Evolutionary conservation across 148 eudicot species (phyloP).

Genomic region (Silene uniflora): DNA sequence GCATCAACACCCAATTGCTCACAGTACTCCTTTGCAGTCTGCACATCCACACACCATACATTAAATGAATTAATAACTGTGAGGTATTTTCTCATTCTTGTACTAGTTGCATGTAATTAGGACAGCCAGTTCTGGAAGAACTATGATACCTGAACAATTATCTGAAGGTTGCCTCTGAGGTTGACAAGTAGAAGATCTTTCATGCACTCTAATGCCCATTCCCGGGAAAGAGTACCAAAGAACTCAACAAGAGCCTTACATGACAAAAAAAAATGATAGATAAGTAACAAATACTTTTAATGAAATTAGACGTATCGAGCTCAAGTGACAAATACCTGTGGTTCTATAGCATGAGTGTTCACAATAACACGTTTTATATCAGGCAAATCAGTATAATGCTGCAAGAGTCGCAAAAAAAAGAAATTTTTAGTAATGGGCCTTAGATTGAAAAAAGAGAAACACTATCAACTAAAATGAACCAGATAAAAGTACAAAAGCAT

Average conservation of each 20-base stretch:
- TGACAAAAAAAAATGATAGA: slow-evolving; percentile 11
- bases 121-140: background rate
- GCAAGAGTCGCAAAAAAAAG: slow-evolving; percentile 22
- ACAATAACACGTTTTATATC: slow-evolving; percentile 88
- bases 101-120: background rate
- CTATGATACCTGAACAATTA: slow-evolving; percentile 71
- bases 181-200: slow-evolving; percentile 78
- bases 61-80: background rate
- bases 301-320: background rate
- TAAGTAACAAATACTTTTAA: background rate
- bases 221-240: slow-evolving; percentile 80
- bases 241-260: slow-evolving; percentile 81
- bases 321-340: slow-evolving; percentile 48
- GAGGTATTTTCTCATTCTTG: background rate
- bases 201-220: slow-evolving; percentile 93
- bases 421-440: slow-evolving; percentile 1
- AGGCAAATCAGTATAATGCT: slow-evolving; percentile 74
- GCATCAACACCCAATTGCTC: slow-evolving; percentile 79
- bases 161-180: slow-evolving; percentile 87
- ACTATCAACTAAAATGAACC: background rate
- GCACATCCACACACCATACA: slow-evolving; percentile 21
- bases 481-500: background rate
- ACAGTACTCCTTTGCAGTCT: slow-evolving; percentile 85
- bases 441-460: background rate
- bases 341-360: slow-evolving; percentile 89